Conservation (phyloP, 1,284 basidiomycete genomes). For the Moniliella sp. region DNA sequence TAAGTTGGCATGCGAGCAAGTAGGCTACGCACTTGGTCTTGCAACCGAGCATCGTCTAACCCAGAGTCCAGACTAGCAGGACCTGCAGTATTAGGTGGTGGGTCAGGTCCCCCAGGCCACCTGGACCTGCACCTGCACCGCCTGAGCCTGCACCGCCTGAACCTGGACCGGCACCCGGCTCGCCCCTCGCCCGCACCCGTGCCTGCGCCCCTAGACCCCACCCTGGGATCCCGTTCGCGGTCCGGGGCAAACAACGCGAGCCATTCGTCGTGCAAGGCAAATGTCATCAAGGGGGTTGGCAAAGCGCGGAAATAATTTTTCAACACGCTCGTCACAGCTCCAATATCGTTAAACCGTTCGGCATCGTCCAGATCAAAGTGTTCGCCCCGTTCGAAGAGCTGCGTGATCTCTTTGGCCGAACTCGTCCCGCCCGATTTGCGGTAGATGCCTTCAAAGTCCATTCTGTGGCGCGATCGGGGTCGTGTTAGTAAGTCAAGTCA, state of each 20-base stretch:
- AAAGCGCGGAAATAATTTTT: slow-evolving; percentile 87
- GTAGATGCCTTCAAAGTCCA: slow-evolving; percentile 85
- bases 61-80: too few species aligned
- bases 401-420: slow-evolving; percentile 75
- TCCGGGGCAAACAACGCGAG: slow-evolving; percentile 5
- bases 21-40: slow-evolving; percentile 42
- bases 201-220: too few species aligned
- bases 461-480: slow-evolving; percentile 39
- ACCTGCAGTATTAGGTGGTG: too few species aligned
- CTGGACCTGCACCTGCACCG: too few species aligned
- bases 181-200: too few species aligned
- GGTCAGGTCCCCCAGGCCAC: too few species aligned
- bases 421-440: slow-evolving; percentile 84
- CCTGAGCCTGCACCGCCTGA: too few species aligned
- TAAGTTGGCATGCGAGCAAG: slow-evolving; percentile 58
- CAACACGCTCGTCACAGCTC: slow-evolving; percentile 80
- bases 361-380: slow-evolving; percentile 66
- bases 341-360: slow-evolving; percentile 86
- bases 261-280: slow-evolving; percentile 55
- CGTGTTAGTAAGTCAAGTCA: background rate
- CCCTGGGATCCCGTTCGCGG: slow-evolving; percentile 2
- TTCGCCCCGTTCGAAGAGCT: slow-evolving; percentile 78
- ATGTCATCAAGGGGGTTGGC: slow-evolving; percentile 72
- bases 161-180: too few species aligned
- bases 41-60: too few species aligned